Evolutionary conservation across 441 rosid species (phyloP).

Genomic region (Erodium moschatum): DNA sequence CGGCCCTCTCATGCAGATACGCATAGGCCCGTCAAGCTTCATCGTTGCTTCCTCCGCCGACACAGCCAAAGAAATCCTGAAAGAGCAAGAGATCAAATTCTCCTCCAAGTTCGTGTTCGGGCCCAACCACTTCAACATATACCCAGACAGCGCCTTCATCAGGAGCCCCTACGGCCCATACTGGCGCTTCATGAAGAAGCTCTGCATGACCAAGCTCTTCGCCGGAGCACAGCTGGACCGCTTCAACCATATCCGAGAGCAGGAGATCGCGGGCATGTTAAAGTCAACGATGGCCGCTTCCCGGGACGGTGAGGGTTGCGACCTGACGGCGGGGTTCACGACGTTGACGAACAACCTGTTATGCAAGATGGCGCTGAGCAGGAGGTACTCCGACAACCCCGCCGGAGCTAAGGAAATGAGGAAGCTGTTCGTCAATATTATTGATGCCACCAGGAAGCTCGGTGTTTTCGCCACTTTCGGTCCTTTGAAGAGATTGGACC

Average conservation of each 20-base stretch:
- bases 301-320: conserved; percentile 29
- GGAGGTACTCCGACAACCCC: conserved; percentile 33
- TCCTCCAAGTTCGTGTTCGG: conserved; percentile 45
- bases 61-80: conserved; percentile 40
- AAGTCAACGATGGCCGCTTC: conserved; percentile 30
- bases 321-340: conserved; percentile 29
- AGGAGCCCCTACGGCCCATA: conserved; percentile 47
- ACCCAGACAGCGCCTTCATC: conserved; percentile 42
- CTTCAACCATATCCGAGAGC: conserved; percentile 35
- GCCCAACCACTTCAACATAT: conserved; percentile 42
- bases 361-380: conserved; percentile 60
- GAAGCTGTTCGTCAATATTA: conserved; percentile 31
- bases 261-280: conserved; percentile 41
- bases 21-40: conserved; percentile 50
- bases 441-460: conserved; percentile 46
- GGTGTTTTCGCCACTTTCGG: conserved; percentile 57
- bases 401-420: conserved; percentile 36
- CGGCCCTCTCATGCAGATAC: conserved; percentile 60
- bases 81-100: conserved; percentile 42
- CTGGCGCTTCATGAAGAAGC: conserved; percentile 58
- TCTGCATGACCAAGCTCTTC: conserved; percentile 55
- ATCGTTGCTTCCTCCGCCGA: conserved; percentile 43
- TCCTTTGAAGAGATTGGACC: conserved; percentile 53
- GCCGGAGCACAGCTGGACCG: conserved; percentile 48
- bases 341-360: conserved; percentile 37